Base-by-base conservation (phyloP, 2,329 filamentous ascomycete species). In the Colletotrichum kahawae region DNA sequence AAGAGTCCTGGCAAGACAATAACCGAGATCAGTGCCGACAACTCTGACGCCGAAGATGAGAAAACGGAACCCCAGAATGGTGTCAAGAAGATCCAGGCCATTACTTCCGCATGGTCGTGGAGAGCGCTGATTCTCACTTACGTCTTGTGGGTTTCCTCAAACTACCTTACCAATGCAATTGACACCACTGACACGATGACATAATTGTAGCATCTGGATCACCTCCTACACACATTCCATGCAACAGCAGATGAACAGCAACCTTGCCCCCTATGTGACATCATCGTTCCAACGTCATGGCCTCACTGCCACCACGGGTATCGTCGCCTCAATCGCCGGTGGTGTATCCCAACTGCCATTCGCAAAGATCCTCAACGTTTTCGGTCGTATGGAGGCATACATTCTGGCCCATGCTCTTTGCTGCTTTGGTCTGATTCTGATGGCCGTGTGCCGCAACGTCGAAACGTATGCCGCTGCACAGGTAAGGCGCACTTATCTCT, bases 371-470 rank as follows among this genome's bases (percentile, higher is more conserved):
- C 80, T 84, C 29, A 84, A 86, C 75, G 79, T 85, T 18, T 85
- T 82, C 71, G 84, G 84, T 29, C 83, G 85, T 18, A 78, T 82
- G 1, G 81, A 85, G 74, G 83, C 82, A 2, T 85, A 83, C 48
- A 74, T 70, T 9, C 69, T 85, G 29, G 82, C 80, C 64, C 84
- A 87, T 71, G 82, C 89, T 65, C 63, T 72, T 24, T 72, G 70
- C 70, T 72, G 70, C 14, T 43, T 72, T 29, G 85, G 87, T 8
- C 67, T 91, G 73, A 85, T 90, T 63, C 84, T 93, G 79, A 91
- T 91, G 84, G 91, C 92, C 13, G 84, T 85, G 0, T 92, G 87
- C 79, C 83, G 87, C 7, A 87, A 86, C 65, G 84, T 91, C 16
- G 82, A 87, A 57, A 88, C 87, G 0, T 92, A 82, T 48, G 80